Evolutionary conservation across 768 basidiomycete genomes (phyloP).

Genomic region (Suillus cothurnatus): DNA sequence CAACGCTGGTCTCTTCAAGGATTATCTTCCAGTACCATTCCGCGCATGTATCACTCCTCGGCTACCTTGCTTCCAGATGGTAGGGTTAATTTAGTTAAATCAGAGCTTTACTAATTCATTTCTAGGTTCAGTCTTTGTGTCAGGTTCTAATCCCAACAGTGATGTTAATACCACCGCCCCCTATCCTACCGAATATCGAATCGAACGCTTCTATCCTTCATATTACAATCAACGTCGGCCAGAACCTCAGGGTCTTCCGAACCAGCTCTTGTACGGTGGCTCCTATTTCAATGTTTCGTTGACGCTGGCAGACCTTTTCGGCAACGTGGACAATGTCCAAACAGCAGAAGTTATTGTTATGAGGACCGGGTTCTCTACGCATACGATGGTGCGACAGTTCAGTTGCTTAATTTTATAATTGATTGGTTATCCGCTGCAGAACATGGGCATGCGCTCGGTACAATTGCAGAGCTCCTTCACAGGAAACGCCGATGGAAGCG

Average conservation of each 20-base stretch:
- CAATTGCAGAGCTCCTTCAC: constrained; percentile 68
- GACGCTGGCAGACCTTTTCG: constrained; percentile 52
- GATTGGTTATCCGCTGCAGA: constrained; percentile 29
- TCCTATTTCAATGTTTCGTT: constrained; percentile 68
- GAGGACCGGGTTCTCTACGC: constrained; percentile 77
- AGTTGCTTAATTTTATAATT: not conserved
- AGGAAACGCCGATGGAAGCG: constrained; percentile 53
- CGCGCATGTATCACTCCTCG: constrained; percentile 80
- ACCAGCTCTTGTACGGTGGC: constrained; percentile 74
- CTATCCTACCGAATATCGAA: constrained; percentile 77
- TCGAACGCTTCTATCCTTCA: constrained; percentile 75
- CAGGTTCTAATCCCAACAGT: constrained; percentile 82
- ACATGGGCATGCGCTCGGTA: constrained; percentile 78
- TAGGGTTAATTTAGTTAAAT: constrained; percentile 16
- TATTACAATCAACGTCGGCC: constrained; percentile 69
- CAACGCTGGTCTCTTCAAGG: constrained; percentile 68
- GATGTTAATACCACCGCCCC: constrained; percentile 55
- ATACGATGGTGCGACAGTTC: constrained; percentile 58
- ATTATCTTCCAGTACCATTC: constrained; percentile 58
- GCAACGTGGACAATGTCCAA: constrained; percentile 53
- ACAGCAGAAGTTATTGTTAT: constrained; percentile 57
- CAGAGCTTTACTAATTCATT: constrained; percentile 5
- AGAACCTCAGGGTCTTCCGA: constrained; percentile 57
- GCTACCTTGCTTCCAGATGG: constrained; percentile 73
- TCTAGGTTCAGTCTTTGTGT: constrained; percentile 65